A percentile compares a stretch with the other conserved stretches of the same genome.
Evolutionary conservation across 2,329 filamentous ascomycete genomes (phyloP).

Genomic region (Piedraia hortae): DNA sequence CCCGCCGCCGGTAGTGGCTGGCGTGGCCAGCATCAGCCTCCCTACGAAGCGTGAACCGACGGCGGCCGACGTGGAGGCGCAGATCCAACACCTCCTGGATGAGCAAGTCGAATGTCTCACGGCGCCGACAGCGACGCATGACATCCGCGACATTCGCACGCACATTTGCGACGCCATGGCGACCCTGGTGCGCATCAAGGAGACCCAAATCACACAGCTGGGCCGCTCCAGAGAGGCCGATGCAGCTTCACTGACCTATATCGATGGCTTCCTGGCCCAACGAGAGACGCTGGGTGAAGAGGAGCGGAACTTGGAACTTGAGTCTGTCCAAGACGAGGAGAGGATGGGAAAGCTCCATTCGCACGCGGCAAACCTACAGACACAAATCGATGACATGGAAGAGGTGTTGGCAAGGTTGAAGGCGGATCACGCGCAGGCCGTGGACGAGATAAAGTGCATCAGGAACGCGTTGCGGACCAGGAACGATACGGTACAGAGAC

Average conservation of each 20-base stretch:
- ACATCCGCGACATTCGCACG: slow-evolving; percentile 34
- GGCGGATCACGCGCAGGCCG: slow-evolving; percentile 29
- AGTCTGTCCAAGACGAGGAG: slow-evolving; percentile 27
- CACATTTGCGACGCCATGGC: slow-evolving; percentile 37
- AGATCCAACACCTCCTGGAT: no score
- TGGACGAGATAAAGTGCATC: slow-evolving; percentile 31
- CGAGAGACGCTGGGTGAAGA: slow-evolving; percentile 30
- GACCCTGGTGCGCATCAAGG: slow-evolving; percentile 36
- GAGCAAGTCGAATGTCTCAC: no score
- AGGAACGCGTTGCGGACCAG: slow-evolving; percentile 40
- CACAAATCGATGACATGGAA: slow-evolving; percentile 38
- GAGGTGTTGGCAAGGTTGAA: slow-evolving; percentile 33
- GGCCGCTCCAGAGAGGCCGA: no score
- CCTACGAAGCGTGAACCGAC: no score
- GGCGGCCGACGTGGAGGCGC: no score
- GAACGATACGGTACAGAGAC: slow-evolving; percentile 42
- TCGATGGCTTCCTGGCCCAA: no score
- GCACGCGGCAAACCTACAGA: slow-evolving; percentile 26
- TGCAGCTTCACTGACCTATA: slow-evolving; percentile 28
- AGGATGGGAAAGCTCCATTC: slow-evolving; percentile 25
- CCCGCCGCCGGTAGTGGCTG: no score
- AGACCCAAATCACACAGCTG: no score
- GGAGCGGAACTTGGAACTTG: slow-evolving; percentile 26
- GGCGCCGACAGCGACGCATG: slow-evolving; percentile 35
- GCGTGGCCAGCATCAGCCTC: no score